Base-by-base conservation (phyloP, 2,329 filamentous ascomycete genomes). In the Fusarium stilboides region DNA sequence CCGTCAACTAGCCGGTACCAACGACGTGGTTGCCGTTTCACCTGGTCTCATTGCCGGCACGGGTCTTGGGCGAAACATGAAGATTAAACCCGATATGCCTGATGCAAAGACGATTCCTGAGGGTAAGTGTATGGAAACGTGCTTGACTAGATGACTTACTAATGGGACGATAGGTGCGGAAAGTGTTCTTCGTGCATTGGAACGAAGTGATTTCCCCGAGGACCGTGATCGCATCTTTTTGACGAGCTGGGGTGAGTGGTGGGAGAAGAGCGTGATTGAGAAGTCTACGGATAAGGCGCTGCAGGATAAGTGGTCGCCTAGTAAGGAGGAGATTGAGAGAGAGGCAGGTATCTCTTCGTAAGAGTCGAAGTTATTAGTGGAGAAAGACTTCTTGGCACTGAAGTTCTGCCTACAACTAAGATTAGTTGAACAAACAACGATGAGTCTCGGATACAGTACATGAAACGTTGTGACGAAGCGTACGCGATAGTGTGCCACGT, bases 221-320 rank as follows among this genome's bases (percentile, higher is more conserved):
- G 84, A 88, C 36, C 82, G 81, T 0, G 82, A 87, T 19, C 80
- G 81, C 51, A 85, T 87, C 56, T 87, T 87, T 73, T 69, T 88
- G 45, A 87, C 85, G 0, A 86, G 84, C 68, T 87, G 84, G 85
- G 85, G 85, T 2, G 85, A 87, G 76, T 88, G 85, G 84, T 87
- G 85, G 85, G 71, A 77, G 15, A 85, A 81, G 72, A 77, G 81
- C 5, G 77, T 82, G 3, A 82, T 82, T 52, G 77, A 69, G 14
- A 75, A 77, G 56, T 77, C 77, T 2, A 74, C 86, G 5, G 83
- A 87, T 53, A 80, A 81, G 75, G 65, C 68, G 2, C 77, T 87
- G 5, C 85, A 87, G 77, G 80, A 87, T 39, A 86, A 84, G 71
- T 87, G 84, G 84, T 83, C 76, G 24, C 82, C 82, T 0, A 80